These are phyloP conservation scores for Termitomyces sp. DNA, from an alignment of 768 basidiomycete species.

Conservation along the genomic window DNA sequence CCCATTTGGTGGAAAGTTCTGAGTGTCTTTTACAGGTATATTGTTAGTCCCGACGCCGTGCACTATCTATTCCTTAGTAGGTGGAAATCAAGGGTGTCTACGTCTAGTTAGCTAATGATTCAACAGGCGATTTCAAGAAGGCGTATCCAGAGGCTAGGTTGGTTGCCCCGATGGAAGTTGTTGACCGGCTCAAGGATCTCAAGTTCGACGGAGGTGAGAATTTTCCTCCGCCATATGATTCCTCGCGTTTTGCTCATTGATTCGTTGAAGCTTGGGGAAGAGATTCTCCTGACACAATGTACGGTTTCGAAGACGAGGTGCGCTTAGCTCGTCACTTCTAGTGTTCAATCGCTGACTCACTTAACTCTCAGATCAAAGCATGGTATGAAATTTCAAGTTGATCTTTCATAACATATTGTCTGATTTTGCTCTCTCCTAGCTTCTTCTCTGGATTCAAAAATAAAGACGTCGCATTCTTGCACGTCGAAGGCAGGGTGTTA, in stretches of 20 bases:
- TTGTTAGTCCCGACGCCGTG: conserved; percentile 50
- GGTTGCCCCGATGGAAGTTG: conserved; percentile 54
- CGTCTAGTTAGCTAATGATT: not conserved
- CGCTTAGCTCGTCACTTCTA: not conserved
- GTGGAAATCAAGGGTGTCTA: not conserved
- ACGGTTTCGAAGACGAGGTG: conserved; percentile 71
- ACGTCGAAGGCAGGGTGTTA: conserved; percentile 59
- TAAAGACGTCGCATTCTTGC: conserved; percentile 80
- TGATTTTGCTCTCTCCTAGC: conserved; percentile 23
- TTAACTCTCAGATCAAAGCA: conserved; percentile 33
- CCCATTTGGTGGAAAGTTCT: not conserved
- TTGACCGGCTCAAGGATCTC: conserved; percentile 46
- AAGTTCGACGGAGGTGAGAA: conserved; percentile 58
- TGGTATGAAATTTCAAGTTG: conserved; percentile 30
- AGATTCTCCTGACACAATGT: conserved; percentile 52
- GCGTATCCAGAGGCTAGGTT: conserved; percentile 64
- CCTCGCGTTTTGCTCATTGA: not conserved
- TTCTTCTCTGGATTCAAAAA: conserved; percentile 64
- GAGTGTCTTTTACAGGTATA: conserved; percentile 34
- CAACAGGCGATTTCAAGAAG: conserved; percentile 52
- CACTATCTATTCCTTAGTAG: conserved; percentile 56
- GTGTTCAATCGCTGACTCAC: not conserved
- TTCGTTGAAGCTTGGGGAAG: conserved; percentile 41
- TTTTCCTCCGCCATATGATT: not conserved
- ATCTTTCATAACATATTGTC: not conserved